phyloP scores from a whole-genome alignment of 805 yeast species.

The Metschnikowia lachancei region DNA sequence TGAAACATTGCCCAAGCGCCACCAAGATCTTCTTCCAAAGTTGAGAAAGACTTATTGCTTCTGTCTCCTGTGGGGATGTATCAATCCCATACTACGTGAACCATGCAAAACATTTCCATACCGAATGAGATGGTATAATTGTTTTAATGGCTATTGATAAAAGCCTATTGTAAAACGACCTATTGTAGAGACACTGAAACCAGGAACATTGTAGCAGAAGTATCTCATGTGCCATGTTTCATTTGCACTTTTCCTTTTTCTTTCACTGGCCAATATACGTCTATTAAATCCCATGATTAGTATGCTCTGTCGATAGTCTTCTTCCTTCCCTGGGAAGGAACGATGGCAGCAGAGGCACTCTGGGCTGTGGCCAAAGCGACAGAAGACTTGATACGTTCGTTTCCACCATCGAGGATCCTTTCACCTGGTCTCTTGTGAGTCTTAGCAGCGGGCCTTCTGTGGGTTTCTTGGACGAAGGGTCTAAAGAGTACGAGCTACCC shows the following conservation, averaged over 20 bases:
- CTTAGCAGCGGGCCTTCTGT: slow-evolving; percentile 12
- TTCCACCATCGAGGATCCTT: slow-evolving; percentile 23
- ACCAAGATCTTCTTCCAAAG: slow-evolving; percentile 9
- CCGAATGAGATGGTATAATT: neutral
- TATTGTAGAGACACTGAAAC: too few species aligned
- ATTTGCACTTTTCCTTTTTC: too few species aligned
- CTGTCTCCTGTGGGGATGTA: neutral
- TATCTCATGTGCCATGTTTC: too few species aligned
- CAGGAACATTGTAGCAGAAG: too few species aligned
- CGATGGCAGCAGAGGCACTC: slow-evolving; percentile 86
- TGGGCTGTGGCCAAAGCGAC: slow-evolving; percentile 85
- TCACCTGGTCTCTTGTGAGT: slow-evolving; percentile 16
- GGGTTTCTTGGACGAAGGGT: slow-evolving; percentile 67
- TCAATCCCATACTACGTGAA: neutral
- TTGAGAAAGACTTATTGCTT: slow-evolving; percentile 2
- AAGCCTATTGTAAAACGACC: neutral
- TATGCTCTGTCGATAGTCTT: slow-evolving; percentile 56
- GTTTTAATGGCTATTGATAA: neutral
- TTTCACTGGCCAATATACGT: too few species aligned
- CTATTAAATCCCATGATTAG: neutral
- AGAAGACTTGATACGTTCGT: slow-evolving; percentile 66
- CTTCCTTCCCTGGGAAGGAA: slow-evolving; percentile 87
- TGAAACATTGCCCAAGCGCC: slow-evolving; percentile 17
- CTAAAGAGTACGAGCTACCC: slow-evolving; percentile 56
- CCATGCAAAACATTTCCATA: neutral